Evolutionary conservation across 2,329 filamentous ascomycete genomes (phyloP).

Genomic region (Malbranchea cinnamomea): DNA sequence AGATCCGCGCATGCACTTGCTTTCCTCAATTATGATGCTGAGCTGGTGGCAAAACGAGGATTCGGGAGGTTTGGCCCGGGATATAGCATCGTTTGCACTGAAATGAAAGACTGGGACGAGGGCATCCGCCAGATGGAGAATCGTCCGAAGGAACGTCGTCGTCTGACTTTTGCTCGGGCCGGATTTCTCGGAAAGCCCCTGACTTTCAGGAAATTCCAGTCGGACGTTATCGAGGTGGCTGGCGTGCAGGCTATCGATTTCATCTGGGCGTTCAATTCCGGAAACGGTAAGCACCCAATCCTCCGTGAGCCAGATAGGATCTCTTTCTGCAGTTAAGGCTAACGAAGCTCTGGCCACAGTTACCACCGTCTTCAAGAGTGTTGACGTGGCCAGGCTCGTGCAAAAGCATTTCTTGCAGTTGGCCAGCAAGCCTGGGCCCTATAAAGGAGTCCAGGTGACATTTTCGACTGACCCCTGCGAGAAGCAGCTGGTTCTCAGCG

Average conservation of each 20-base stretch:
- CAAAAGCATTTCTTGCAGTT: conserved; percentile 19
- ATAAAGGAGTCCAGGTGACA: conserved; percentile 20
- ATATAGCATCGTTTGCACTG: conserved; percentile 16
- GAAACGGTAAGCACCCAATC: conserved; percentile 28
- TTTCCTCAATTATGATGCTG: conserved; percentile 20
- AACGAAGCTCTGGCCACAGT: conserved; percentile 15
- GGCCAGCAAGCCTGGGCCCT: conserved; percentile 14
- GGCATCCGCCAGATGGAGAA: conserved; percentile 22
- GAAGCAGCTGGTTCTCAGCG: conserved; percentile 19
- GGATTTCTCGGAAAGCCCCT: conserved; percentile 22
- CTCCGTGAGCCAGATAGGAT: background rate
- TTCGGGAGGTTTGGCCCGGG: conserved; percentile 20
- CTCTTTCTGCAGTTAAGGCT: background rate
- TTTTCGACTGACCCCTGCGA: conserved; percentile 28
- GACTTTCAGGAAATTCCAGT: conserved; percentile 20
- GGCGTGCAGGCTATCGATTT: conserved; percentile 23
- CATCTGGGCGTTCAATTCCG: conserved; percentile 28
- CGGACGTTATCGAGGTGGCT: conserved; percentile 19
- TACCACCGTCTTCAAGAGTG: conserved; percentile 25
- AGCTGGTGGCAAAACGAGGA: conserved; percentile 15
- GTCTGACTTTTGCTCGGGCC: conserved; percentile 26
- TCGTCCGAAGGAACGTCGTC: conserved; percentile 24
- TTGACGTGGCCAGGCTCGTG: conserved; percentile 21
- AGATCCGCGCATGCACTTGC: conserved; percentile 21
- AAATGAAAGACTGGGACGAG: conserved; percentile 20